Base-by-base conservation (phyloP, 1,139 yeast species). In the Yamadazyma kanchanaburiensis region DNA sequence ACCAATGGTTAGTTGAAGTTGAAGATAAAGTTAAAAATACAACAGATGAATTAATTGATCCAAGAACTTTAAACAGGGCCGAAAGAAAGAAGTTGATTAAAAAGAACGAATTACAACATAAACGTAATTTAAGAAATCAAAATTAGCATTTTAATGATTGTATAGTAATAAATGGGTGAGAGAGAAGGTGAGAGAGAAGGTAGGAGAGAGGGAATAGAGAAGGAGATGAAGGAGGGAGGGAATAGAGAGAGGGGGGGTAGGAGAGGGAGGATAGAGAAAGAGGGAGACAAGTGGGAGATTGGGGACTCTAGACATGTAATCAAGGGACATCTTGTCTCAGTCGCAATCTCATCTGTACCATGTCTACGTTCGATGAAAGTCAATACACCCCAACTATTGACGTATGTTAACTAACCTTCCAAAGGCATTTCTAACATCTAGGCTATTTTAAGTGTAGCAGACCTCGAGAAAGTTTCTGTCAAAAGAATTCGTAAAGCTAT, bases 1-100 rank as follows among this genome's bases (percentile, higher is more conserved):
- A 74, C 53, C 96, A 91, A 61, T 91, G 98, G 98, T 72, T 88
- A 55, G 97, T 91, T 34, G 99, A 94, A 60, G 83, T 91, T 39
- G 86, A 87, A 36, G 95, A 85, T 35, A 71, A 79, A 45, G 77
- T 68, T 22, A 74, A 75, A 50, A 77, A 77, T 33, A 76, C 82
- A 11, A 72, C 64, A 21, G 77, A 82, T 33, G 95, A 85, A 46
- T 66, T 86, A 46, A 68, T 86, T 33, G 96, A 89, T 55, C 97
- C 97, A 42, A 77, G 97, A 64, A 69, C 80, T 20, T 68, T 89
- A 53, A 65, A 59, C 40, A 79, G 97, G 60, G 77, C 75, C 32
- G 95, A 87, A 53, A 80, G 97, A 61, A 85, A 85, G 76, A 75
- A 70, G 49, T 71, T 89, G 51, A 73, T 89, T 31, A 87, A 86